A percentile compares a stretch with the other conserved stretches of the same genome.
Evolutionary conservation across 2,329 filamentous ascomycete species (phyloP).

Genomic region (Bipolaris cookei): DNA sequence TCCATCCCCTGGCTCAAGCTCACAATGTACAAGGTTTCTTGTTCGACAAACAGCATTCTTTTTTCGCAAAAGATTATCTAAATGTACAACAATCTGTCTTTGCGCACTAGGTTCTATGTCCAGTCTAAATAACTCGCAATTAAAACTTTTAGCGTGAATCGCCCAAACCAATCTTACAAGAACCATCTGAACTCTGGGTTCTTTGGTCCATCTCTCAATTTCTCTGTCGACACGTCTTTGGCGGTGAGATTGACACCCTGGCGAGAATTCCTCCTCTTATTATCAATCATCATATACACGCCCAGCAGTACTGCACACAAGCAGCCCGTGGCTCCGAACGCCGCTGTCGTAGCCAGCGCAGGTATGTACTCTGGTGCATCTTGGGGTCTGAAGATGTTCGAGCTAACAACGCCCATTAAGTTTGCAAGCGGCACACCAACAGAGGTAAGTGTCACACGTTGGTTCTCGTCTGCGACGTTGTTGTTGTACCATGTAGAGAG

Average conservation of each 20-base stretch:
- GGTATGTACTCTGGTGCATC: slow-evolving; percentile 72
- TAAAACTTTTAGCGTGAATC: neutral
- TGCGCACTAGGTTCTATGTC: neutral
- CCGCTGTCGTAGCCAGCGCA: slow-evolving; percentile 68
- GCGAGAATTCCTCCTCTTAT: slow-evolving; percentile 63
- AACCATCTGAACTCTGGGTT: slow-evolving; percentile 56
- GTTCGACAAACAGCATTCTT: neutral
- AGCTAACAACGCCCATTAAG: slow-evolving; percentile 73
- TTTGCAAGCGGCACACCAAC: slow-evolving; percentile 78
- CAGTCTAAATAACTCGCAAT: neutral
- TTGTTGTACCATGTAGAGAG: slow-evolving; percentile 78
- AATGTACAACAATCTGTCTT: neutral
- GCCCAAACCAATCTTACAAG: slow-evolving; percentile 23
- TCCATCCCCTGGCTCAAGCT: slow-evolving; percentile 1
- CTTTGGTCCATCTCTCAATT: slow-evolving; percentile 53
- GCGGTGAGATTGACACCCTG: slow-evolving; percentile 64
- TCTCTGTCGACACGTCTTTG: slow-evolving; percentile 55
- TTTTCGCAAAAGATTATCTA: neutral
- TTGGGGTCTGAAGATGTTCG: slow-evolving; percentile 69
- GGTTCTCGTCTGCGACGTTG: slow-evolving; percentile 78
- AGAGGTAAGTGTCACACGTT: slow-evolving; percentile 71
- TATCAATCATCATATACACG: slow-evolving; percentile 69
- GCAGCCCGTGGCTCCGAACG: slow-evolving; percentile 67
- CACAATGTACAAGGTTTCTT: neutral
- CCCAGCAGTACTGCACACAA: slow-evolving; percentile 64